These are phyloP conservation scores for Ilyonectria destructans DNA, from an alignment of 2,329 filamentous ascomycete genomes.

Conservation along the genomic window DNA sequence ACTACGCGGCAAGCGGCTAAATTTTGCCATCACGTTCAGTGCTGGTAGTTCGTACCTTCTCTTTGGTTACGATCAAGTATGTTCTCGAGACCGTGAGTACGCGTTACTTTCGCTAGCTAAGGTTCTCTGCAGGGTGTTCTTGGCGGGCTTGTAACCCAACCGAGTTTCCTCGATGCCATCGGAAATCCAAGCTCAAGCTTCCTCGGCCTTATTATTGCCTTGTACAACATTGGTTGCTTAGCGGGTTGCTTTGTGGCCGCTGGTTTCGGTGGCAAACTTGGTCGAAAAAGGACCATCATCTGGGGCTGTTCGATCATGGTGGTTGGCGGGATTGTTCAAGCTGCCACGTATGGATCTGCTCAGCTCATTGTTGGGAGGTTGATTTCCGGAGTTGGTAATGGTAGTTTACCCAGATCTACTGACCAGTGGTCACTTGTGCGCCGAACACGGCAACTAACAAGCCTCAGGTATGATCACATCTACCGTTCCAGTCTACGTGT, in stretches of 20 bases:
- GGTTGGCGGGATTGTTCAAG: conserved; percentile 20
- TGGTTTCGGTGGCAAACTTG: conserved; percentile 18
- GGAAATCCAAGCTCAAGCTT: conserved; percentile 28
- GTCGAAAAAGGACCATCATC: conserved; percentile 23
- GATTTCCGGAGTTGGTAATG: conserved; percentile 4
- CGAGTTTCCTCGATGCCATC: conserved; percentile 29
- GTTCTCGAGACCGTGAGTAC: neutral
- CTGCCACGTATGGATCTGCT: neutral
- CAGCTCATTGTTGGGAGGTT: conserved; percentile 6
- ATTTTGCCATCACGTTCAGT: conserved; percentile 24
- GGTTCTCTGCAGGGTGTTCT: conserved; percentile 13
- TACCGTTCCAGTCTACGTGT: conserved; percentile 8
- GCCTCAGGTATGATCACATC: conserved; percentile 6
- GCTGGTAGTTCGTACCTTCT: conserved; percentile 32
- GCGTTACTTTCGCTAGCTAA: neutral
- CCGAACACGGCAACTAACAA: neutral
- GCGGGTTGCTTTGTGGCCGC: conserved; percentile 25
- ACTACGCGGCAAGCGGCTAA: conserved; percentile 17
- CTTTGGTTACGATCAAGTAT: conserved; percentile 31
- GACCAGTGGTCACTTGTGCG: neutral
- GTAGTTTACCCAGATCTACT: neutral
- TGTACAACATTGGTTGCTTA: conserved; percentile 33
- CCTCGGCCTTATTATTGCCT: conserved; percentile 30
- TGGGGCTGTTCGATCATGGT: conserved; percentile 34
- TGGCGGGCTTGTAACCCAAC: conserved; percentile 28